phyloP scores from a whole-genome alignment of 2,329 filamentous ascomycete genomes.

The Venturia effusa region DNA sequence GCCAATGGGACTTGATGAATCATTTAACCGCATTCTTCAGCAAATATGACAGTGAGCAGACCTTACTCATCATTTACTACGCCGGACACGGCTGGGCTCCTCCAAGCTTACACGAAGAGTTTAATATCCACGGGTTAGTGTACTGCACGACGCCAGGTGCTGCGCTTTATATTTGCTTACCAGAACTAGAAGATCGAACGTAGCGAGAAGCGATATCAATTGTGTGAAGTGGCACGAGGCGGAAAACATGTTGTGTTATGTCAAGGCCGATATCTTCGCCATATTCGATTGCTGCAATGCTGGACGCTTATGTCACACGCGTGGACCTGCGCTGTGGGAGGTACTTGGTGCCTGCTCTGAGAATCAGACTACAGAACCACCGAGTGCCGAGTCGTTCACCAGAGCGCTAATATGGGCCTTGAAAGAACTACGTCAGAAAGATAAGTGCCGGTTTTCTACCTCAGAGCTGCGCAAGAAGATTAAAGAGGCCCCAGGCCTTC shows the following conservation, averaged over 20 bases:
- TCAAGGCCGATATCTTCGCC: constrained; percentile 3
- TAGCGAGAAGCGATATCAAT: not conserved
- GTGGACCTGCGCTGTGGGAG: not conserved
- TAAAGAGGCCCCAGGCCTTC: not conserved
- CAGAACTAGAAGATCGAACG: not conserved
- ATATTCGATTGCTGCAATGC: constrained; percentile 11
- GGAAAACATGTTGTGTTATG: not conserved
- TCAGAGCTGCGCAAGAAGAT: not conserved
- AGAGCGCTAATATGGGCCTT: constrained; percentile 9
- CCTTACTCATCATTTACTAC: constrained; percentile 9
- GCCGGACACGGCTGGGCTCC: constrained; percentile 8
- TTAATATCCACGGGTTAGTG: not conserved
- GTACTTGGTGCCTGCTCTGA: constrained; percentile 2
- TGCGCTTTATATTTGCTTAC: not conserved
- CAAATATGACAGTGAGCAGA: not conserved
- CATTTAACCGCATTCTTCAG: not conserved
- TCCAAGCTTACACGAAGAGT: not conserved
- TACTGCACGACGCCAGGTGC: not conserved
- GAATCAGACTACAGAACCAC: not conserved
- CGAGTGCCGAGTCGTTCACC: constrained; percentile 6
- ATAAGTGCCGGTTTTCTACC: not conserved
- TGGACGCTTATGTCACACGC: not conserved
- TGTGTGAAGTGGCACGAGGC: not conserved
- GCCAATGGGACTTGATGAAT: not conserved
- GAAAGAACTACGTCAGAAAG: not conserved